Base-by-base conservation (phyloP, 495 filamentous ascomycete genomes). In the Podospora pseudocomata region DNA sequence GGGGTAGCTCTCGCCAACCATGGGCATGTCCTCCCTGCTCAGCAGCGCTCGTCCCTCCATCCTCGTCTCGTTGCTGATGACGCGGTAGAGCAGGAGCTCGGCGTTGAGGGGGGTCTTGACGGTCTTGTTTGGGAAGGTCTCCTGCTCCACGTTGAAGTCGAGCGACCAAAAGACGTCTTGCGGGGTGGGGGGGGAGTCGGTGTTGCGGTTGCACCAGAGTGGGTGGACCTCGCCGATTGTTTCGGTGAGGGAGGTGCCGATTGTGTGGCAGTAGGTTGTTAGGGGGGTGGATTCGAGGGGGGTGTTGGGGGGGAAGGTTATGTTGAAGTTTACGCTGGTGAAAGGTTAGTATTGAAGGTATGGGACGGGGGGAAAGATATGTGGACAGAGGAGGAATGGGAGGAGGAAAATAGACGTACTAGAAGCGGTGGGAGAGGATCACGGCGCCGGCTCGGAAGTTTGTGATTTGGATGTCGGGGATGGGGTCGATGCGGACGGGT, bases 241-340 rank as follows among this genome's bases (percentile, higher is more conserved):
- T 27, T 71, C 68, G 6, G 26, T 18, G n/a, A 64, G 20, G 15
- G 69, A 71, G 2, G 75, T 77, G 59, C 74, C 72, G n/a, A 76
- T 18, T 11, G 60, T 61, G 44, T 58, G 54, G 56, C 75, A 76
- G 62, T 73, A 65, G 0, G 71, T 16, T 11, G 39, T 49, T 3
- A 49, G 39, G 39, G 7, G 7, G 7, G 3, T 3, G 13, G 39
- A 11, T 49, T 49, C 49, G 5, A 18, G n/a, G 23, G 32, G 0
- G 18, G 49, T 49, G 19, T 56, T 28, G 6, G 64, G 64, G 56
- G 28, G 64, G n/a, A 67, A 63, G 32, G 57, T 57, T 13, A 77
- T 60, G 69, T 72, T 55, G 67, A 77, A 77, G 59, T 44, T 64
- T 60, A 73, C 71, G 68, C 75, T 75, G 26, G 23, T 53, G 19